Percentiles rank a stretch among this genome's conserved stretches.
Evolutionary conservation across 331 rosid species (phyloP).

Genomic region (Phaseolus coccineus): DNA sequence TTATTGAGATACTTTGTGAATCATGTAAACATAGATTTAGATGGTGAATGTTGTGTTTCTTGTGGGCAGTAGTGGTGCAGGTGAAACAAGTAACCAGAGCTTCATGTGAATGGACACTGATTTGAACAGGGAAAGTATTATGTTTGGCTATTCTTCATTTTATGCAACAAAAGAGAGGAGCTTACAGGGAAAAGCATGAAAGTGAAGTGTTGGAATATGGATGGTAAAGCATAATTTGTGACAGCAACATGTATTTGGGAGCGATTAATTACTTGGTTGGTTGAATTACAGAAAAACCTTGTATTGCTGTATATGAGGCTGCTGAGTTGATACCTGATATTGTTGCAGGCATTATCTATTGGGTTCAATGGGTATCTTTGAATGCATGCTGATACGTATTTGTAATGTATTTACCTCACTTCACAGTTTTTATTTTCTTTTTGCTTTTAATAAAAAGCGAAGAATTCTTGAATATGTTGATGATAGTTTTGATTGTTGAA

Average conservation of each 20-base stretch:
- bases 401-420: slow-evolving; percentile 4
- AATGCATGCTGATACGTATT: slow-evolving; percentile 43
- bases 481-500: background rate
- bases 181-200: slow-evolving; percentile 9
- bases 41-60: slow-evolving; percentile 21
- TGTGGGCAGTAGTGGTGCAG: slow-evolving; percentile 59
- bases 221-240: slow-evolving; percentile 24
- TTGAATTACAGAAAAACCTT: slow-evolving; percentile 16
- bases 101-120: slow-evolving; percentile 55
- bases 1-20: no score
- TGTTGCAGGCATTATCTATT: slow-evolving; percentile 14
- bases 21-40: background rate
- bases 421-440: background rate
- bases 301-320: slow-evolving; percentile 41
- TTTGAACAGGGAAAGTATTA: background rate
- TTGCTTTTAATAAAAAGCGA: background rate
- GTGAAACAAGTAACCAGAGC: slow-evolving; percentile 64
- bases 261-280: slow-evolving; percentile 5
- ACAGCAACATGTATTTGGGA: slow-evolving; percentile 12
- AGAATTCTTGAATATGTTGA: background rate
- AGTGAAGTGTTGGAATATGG: slow-evolving; percentile 39
- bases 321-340: slow-evolving; percentile 39
- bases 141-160: background rate
- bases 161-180: slow-evolving; percentile 5
- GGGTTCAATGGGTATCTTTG: slow-evolving; percentile 34